These are phyloP conservation scores for Pythium sp. DNA, from an alignment of 352 stramenopile genomes.

Conservation along the genomic window DNA sequence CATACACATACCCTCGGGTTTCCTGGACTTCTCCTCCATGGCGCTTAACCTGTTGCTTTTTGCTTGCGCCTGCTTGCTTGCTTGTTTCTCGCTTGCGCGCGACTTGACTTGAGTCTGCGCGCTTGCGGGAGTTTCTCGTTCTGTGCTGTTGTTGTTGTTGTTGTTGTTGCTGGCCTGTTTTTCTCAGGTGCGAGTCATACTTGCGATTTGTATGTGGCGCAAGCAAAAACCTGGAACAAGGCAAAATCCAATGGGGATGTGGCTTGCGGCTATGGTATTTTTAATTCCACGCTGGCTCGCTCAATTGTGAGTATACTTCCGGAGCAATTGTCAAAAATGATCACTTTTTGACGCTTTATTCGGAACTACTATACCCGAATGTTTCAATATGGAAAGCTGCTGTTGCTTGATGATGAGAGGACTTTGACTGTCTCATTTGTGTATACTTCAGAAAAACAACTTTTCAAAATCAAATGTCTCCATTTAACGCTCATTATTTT, in stretches of 20 bases:
- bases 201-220: slow-evolving; percentile 8
- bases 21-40: slow-evolving; percentile 87
- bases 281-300: slow-evolving; percentile 10
- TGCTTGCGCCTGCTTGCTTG: slow-evolving; percentile 21
- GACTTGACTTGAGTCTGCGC: background rate
- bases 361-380: no score
- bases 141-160: background rate
- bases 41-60: slow-evolving; percentile 15
- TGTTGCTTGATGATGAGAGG: no score
- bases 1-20: slow-evolving; percentile 62
- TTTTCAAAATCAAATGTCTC: no score
- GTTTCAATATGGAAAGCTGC: no score
- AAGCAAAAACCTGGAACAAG: background rate
- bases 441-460: no score
- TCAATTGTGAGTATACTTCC: background rate
- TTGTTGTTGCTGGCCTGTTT: slow-evolving; percentile 6
- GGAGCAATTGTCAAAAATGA: background rate
- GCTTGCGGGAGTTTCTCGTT: slow-evolving; percentile 8
- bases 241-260: slow-evolving; percentile 1
- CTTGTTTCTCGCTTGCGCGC: slow-evolving; percentile 8
- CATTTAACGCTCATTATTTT: no score
- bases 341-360: background rate
- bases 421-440: no score
- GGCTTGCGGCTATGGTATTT: background rate
- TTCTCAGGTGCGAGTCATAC: slow-evolving; percentile 12